These are phyloP conservation scores for Penicillium psychrosexuale DNA, from an alignment of 2,329 filamentous ascomycete genomes.

Conservation along the genomic window DNA sequence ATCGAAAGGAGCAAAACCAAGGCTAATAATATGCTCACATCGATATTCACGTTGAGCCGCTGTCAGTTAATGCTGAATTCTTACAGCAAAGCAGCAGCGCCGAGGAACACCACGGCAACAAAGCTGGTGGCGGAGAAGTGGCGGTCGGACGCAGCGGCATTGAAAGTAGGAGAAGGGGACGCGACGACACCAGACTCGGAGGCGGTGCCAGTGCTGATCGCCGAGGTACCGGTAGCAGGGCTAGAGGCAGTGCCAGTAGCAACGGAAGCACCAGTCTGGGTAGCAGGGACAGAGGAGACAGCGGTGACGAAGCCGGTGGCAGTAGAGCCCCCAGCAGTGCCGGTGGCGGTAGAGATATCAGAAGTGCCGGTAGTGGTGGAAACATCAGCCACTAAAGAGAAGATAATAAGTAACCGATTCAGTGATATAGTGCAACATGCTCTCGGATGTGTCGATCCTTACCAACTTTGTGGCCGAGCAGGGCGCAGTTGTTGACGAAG, in stretches of 20 bases:
- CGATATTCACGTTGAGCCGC: background rate
- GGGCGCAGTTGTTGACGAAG: constrained; percentile 40
- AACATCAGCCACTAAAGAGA: constrained; percentile 15
- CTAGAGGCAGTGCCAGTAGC: constrained; percentile 22
- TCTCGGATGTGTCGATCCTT: constrained; percentile 19
- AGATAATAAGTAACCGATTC: constrained; percentile 3
- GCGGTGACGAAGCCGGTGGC: constrained; percentile 24
- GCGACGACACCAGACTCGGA: constrained; percentile 15
- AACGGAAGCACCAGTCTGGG: constrained; percentile 15
- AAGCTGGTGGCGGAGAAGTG: constrained; percentile 38
- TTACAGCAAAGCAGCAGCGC: constrained; percentile 41
- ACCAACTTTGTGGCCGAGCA: constrained; percentile 43
- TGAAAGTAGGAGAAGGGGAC: constrained; percentile 22
- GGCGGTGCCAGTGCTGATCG: constrained; percentile 9
- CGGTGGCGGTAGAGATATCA: constrained; percentile 21
- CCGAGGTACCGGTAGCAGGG: background rate
- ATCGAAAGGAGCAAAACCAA: constrained; percentile 14
- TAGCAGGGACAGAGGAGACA: constrained; percentile 15
- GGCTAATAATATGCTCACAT: constrained; percentile 14
- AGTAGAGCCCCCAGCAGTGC: constrained; percentile 22
- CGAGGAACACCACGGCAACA: constrained; percentile 42
- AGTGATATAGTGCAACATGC: background rate
- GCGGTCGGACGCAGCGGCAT: constrained; percentile 28
- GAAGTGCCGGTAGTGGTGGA: constrained; percentile 20
- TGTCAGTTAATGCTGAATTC: background rate